Evolutionary conservation across 805 yeast genomes (phyloP), one percentile per base, ranked within the genome.

Genomic region (Kodamaea jinghongensis): DNA sequence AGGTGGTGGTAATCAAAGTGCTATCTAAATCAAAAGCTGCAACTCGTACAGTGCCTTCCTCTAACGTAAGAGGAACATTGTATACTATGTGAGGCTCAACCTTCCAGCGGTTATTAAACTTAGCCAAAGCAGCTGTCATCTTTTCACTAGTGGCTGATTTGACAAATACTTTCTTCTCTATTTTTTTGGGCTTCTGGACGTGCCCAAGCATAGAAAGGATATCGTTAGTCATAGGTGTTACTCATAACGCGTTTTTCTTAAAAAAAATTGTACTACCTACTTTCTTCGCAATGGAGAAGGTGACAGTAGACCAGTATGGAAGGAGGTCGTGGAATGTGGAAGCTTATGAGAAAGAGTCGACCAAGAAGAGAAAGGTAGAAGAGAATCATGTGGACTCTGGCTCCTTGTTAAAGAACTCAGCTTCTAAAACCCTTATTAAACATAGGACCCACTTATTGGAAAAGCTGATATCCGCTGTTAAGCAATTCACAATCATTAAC

Each of bases 21-120:
- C 78, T 83, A 64, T 91, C 99, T 36, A 91, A 66, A 58, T 91
- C 98, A 60, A 90, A 91, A 0, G 85, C 84, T 2, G 87, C 87
- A 1, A 84, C 51, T 30, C 68, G 70, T 2, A 65, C 42, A 9
- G 36, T 10, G n/a, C 33, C 33, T n/a, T 30, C 13, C n/a, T 15
- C 23, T 20, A 6, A 20, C 11, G 20, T 16, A 15, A 34, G 10
- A 3, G 36, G 41, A 4, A 33, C 31, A 17, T 36, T 36, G 16
- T 13, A 38, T 22, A 22, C 42, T 28, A 28, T 34, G 20, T 15
- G 38, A 28, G 38, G 42, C 20, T 13, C 4, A 4, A 34, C 13
- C 10, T 34, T 29, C 42, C 42, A 39, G 9, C 38, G 28, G 10
- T 34, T 29, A 16, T 15, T 29, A 30, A 34, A 39, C 11, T 15